Evolutionary conservation across 257 asterid genomes (phyloP), one percentile per base, ranked within the genome.

Genomic region (Striga asiatica): DNA sequence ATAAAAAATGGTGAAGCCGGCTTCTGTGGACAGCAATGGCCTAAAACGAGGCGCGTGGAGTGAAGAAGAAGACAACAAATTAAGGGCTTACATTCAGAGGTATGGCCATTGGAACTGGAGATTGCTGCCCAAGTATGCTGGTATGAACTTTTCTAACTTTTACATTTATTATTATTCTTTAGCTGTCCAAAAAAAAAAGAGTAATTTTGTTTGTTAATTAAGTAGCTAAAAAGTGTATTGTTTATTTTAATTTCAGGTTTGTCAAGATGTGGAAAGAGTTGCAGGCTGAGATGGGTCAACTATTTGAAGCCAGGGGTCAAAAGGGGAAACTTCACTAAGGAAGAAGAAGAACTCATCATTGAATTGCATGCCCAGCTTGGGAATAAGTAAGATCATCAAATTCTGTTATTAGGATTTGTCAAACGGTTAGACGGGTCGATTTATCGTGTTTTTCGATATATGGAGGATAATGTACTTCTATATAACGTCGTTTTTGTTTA

Each of bases 1-100:
- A 74, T 74, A 76, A 76, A 27, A 64, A 22, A 74, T 74, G 80
- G 80, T 74, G 71, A 70, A 68, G 59, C 64, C 80, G 6, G 63
- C 76, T 54, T 50, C 7, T 3, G 20, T 62, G 58, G 80, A 74
- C 59, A 58, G 69, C 23, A 66, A 66, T 41, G 80, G 80, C 41
- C 46, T 66, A 59, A 74, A 58, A 55, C 66, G 65, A 65, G 75
- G 75, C 2, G 68, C 75, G 20, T 70, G 75, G 75, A 64, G 68
- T 46, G 57, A 70, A 32, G 80, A 74, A 0, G 80, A 74, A 37
- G 80, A 74, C 10, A 12, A 66, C 47, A 74, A 74, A 11, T 55
- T 74, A 34, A 74, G 58, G 51, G 55, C 68, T 63, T 70, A 62
- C 60, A 56, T 74, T 28, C 41, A 14, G n/a, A 62, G 69, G 62